phyloP scores from a whole-genome alignment of 805 yeast genomes.

The Starmerella sirachaensis region DNA sequence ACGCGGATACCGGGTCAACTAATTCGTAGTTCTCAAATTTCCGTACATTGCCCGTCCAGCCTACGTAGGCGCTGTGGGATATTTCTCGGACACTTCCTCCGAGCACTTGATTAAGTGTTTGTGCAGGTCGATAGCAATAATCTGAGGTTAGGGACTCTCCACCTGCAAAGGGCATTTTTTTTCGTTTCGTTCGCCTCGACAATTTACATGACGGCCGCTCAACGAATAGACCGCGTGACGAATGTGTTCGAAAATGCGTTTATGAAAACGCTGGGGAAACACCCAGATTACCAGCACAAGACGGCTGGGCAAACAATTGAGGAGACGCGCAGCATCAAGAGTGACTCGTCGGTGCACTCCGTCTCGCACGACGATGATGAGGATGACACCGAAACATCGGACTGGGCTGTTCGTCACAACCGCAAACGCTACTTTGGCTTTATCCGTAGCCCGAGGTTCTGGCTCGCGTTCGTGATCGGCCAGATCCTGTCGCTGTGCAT shows the following conservation, averaged over 20 bases:
- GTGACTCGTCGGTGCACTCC: not conserved
- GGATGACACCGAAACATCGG: slow-evolving; percentile 5
- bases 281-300: not conserved
- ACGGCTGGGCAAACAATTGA: not conserved
- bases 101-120: no score
- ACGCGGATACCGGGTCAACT: no score
- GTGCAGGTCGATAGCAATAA: no score
- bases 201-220: no score
- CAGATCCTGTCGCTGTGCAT: slow-evolving; percentile 33
- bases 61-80: no score
- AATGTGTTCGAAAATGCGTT: slow-evolving; percentile 15
- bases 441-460: slow-evolving; percentile 29
- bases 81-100: no score
- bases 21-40: no score
- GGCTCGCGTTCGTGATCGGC: slow-evolving; percentile 34
- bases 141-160: no score
- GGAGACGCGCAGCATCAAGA: not conserved
- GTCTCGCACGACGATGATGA: slow-evolving; percentile 5
- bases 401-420: slow-evolving; percentile 14
- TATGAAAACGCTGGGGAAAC: slow-evolving; percentile 15
- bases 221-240: slow-evolving; percentile 11
- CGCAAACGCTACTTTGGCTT: slow-evolving; percentile 24
- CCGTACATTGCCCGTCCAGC: no score
- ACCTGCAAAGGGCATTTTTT: no score
- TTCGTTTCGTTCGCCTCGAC: no score